Percentiles rank a stretch among this genome's conserved stretches.
Conservation (phyloP, 2,329 filamentous ascomycete species). For the Penicillium occitanis region DNA sequence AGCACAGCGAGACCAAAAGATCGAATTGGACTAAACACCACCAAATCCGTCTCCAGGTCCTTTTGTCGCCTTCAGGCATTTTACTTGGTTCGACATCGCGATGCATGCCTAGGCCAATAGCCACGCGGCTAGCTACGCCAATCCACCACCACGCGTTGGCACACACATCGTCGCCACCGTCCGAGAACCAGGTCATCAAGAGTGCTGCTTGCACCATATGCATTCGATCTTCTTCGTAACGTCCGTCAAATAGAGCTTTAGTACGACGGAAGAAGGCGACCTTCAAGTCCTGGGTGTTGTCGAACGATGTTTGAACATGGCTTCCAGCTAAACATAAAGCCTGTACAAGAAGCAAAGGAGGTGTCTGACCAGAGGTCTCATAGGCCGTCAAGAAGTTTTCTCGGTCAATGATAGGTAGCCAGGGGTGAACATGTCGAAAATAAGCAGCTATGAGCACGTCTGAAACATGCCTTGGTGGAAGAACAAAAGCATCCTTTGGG, state of each 20-base stretch:
- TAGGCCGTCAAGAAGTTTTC: background rate
- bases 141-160: constrained; percentile 6
- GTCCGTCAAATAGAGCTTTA: constrained; percentile 1
- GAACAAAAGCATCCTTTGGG: background rate
- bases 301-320: background rate
- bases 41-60: constrained; percentile 5
- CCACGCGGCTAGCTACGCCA: constrained; percentile 9
- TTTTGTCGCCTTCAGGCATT: constrained; percentile 3
- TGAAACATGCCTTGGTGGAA: background rate
- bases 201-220: constrained; percentile 11
- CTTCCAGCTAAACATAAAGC: constrained; percentile 3
- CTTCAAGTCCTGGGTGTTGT: background rate
- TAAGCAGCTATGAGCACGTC: background rate
- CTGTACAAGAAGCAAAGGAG: constrained; percentile 2
- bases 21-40: constrained; percentile 1
- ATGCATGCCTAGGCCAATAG: constrained; percentile 10
- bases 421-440: constrained; percentile 1
- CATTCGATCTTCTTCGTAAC: constrained; percentile 7
- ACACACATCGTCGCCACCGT: background rate
- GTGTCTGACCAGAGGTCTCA: background rate
- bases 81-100: background rate
- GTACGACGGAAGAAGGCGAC: constrained; percentile 7
- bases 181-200: constrained; percentile 5
- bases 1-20: background rate
- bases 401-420: background rate